Base-by-base conservation (phyloP, 2,329 filamentous ascomycete genomes). In the Claviceps digitariae region DNA sequence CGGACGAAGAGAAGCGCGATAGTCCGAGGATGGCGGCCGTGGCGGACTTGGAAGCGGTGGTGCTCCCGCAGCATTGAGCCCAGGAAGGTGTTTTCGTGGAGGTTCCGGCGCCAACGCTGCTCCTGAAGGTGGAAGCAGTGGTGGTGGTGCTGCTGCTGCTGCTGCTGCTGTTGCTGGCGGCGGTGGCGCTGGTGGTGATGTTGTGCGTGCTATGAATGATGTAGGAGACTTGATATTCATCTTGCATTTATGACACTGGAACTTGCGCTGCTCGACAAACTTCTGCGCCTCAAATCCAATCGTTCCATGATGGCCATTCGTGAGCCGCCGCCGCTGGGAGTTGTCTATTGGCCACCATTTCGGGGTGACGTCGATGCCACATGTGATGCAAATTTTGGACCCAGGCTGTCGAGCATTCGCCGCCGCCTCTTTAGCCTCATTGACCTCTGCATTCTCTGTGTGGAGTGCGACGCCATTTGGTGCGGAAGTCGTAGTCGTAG, bases 161-260 rank as follows among this genome's bases (percentile, higher is more conserved):
- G 57, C 58, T 17, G 34, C 3, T 36, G 34, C 12, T 36, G 34
- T 3, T 36, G 12, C 2, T 36, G 34, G 12, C 6, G 34, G 12
- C 7, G 34, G 12, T 6, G 34, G 15, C 15, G 54, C 48, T 17
- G 58, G 52, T 21, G 56, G 27, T 43, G 62, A 55, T 20, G 61
- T 59, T 40, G 57, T 57, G 31, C 54, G 57, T 44, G 59, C 55
- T 10, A 54, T 54, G 20, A 64, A 62, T 12, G 64, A 57, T 25
- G 61, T 61, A 58, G 75, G 70, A 52, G 74, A 71, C 27, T 72
- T 73, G 54, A 76, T 76, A 31, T 68, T 65, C 63, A 79, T 83
- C 58, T 74, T 76, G 63, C 86, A 90, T 65, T 87, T 86, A 68
- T 90, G 86, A 61, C 86, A 90, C 66, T 89, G 84, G 58, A 81